These are phyloP conservation scores for Blumeriella jaapii DNA, from an alignment of 2,329 filamentous ascomycete species.

Conservation along the genomic window DNA sequence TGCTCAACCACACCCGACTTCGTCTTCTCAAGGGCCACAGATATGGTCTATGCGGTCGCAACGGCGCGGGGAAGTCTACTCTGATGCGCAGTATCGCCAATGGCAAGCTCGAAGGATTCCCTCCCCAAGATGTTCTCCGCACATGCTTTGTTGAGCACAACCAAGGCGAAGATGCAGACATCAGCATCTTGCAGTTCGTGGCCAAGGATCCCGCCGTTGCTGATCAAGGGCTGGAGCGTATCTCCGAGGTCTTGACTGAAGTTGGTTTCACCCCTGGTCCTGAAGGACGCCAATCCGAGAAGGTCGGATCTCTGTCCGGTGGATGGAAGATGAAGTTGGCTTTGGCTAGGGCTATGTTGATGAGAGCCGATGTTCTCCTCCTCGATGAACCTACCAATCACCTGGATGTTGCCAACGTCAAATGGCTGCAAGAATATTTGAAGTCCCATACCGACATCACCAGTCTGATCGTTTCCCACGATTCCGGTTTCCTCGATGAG, in stretches of 20 bases:
- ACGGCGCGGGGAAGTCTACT: constrained; percentile 97
- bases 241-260: constrained; percentile 72
- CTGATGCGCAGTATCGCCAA: constrained; percentile 94
- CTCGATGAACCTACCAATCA: constrained; percentile 99
- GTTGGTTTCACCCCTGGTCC: constrained; percentile 90
- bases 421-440: constrained; percentile 91
- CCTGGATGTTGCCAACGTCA: constrained; percentile 89
- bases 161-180: constrained; percentile 93
- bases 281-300: constrained; percentile 77
- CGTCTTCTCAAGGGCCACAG: constrained; percentile 91
- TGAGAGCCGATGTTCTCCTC: constrained; percentile 89
- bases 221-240: constrained; percentile 66
- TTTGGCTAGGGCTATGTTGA: constrained; percentile 89
- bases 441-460: constrained; percentile 95
- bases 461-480: constrained; percentile 95
- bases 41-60: constrained; percentile 92
- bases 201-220: constrained; percentile 79
- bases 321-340: constrained; percentile 99
- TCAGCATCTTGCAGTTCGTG: constrained; percentile 90
- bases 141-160: constrained; percentile 99
- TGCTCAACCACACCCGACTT: constrained; percentile 91
- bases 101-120: constrained; percentile 95
- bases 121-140: constrained; percentile 78
- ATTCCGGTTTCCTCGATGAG: constrained; percentile 92
- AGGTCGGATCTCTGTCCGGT: constrained; percentile 88